A percentile compares a stretch with the other conserved stretches of the same genome.
These are phyloP conservation scores for Neurospora sp. DNA, from an alignment of 2,329 filamentous ascomycete genomes.

Conservation along the genomic window DNA sequence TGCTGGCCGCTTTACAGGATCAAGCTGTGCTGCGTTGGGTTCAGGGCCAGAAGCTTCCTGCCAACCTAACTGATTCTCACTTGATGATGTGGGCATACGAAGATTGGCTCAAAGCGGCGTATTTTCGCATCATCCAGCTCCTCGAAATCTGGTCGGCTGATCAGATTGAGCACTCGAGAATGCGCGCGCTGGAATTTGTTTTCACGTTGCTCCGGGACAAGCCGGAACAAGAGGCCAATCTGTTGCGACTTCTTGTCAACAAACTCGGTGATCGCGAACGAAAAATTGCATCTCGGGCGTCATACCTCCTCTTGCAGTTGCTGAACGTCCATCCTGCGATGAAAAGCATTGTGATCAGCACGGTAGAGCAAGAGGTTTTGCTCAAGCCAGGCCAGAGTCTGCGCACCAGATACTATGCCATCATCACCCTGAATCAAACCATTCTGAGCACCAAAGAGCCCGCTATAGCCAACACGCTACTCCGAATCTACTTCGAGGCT, in stretches of 20 bases:
- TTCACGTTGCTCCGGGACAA: slow-evolving; percentile 89
- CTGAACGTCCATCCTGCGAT: slow-evolving; percentile 84
- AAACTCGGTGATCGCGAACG: slow-evolving; percentile 92
- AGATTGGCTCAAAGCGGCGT: slow-evolving; percentile 88
- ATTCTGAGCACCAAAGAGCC: slow-evolving; percentile 81
- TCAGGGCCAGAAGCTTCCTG: slow-evolving; percentile 59
- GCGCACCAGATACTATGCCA: slow-evolving; percentile 88
- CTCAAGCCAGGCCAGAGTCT: slow-evolving; percentile 79
- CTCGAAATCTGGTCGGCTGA: slow-evolving; percentile 90
- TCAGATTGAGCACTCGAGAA: slow-evolving; percentile 87
- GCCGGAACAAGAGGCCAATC: slow-evolving; percentile 92
- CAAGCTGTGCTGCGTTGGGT: slow-evolving; percentile 51
- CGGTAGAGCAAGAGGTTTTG: slow-evolving; percentile 78
- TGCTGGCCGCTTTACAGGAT: slow-evolving; percentile 61
- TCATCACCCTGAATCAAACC: slow-evolving; percentile 95
- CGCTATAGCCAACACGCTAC: slow-evolving; percentile 64
- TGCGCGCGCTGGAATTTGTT: slow-evolving; percentile 79
- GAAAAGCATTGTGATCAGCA: slow-evolving; percentile 78
- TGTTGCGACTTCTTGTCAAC: slow-evolving; percentile 84
- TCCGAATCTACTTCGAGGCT: slow-evolving; percentile 85
- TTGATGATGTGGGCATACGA: slow-evolving; percentile 86
- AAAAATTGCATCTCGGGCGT: slow-evolving; percentile 89
- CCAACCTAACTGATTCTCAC: slow-evolving; percentile 63
- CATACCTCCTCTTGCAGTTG: slow-evolving; percentile 86
- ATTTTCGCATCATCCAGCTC: slow-evolving; percentile 86